Base-by-base conservation (phyloP, 768 basidiomycete genomes). In the Lactarius psammicola region DNA sequence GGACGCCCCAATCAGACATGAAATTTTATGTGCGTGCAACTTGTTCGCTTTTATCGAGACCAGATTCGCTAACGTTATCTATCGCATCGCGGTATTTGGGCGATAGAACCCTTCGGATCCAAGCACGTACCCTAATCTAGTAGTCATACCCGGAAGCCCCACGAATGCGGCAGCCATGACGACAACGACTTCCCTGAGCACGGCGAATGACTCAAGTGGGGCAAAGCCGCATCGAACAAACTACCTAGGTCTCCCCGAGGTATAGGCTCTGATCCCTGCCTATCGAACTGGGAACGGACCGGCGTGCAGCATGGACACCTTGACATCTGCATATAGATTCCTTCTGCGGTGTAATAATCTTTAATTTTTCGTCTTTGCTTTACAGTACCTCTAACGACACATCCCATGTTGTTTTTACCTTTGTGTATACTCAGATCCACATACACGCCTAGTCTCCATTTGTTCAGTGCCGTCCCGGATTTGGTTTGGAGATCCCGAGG, bases 81-180 rank as follows among this genome's bases (percentile, higher is more conserved):
- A 28, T 8, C 33, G 23, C 46, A 26, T 30, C 26, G 31, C 30
- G 59, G 30, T 53, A 4, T 56, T 23, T 17, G 5, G 3, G 17
- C 7, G 8, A 56, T 36, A 62, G 61, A 11, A 62, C 49, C 61
- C 61, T 38, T 33, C 40, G 38, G 61, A 62, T 38, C 61, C 61
- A 4, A 62, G 54, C 1, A 62, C 61, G 28, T 56, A 55, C 28
- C 61, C 61, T 3, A 28, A 33, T 15, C 11, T 34, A 30, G 11
- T 3, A n/a, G 20, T 2, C 4, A 42, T 62, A 6, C 28, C 54
- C 10, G 38, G 2, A n/a, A 7, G 8, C 2, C 15, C 3, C 53
- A 8, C 18, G 9, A 28, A 1, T 20, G 30, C 31, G 30, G 54
- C 30, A 11, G 56, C 56, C 7, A 38, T 17, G 34, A 18, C 18